A percentile compares a stretch with the other conserved stretches of the same genome.
Evolutionary conservation across 352 stramenopile species (phyloP).

Genomic region (Globisporangium paddicum): DNA sequence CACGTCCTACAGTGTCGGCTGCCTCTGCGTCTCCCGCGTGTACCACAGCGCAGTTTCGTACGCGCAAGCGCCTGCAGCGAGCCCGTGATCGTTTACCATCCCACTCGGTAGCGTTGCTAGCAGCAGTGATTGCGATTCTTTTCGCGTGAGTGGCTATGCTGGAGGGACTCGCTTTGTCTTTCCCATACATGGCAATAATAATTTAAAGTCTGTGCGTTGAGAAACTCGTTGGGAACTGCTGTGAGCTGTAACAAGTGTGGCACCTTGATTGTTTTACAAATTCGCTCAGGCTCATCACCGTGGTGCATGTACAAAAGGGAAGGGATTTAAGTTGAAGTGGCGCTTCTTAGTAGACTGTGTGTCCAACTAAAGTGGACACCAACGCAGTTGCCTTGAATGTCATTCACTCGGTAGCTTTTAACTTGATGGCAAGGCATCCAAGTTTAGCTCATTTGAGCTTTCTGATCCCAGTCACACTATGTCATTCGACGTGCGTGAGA

Average conservation of each 20-base stretch:
- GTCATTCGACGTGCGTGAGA: no score
- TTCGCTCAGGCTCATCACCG: not conserved
- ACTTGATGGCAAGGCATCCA: no score
- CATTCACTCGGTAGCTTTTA: no score
- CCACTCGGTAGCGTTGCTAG: not conserved
- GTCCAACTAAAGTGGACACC: not conserved
- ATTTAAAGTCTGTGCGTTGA: not conserved
- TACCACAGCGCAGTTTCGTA: slow-evolving; percentile 46
- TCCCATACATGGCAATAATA: not conserved
- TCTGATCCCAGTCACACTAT: no score
- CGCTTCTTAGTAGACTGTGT: not conserved
- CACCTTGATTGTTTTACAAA: no score
- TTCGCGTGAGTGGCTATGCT: not conserved
- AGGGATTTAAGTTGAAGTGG: not conserved
- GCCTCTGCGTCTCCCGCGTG: slow-evolving; percentile 49
- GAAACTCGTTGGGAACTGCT: not conserved
- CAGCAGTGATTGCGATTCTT: not conserved
- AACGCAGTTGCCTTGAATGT: not conserved
- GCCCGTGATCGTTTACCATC: not conserved
- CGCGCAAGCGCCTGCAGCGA: slow-evolving; percentile 16
- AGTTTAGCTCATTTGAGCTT: no score
- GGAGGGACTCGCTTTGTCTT: not conserved
- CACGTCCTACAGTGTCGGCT: slow-evolving; percentile 60
- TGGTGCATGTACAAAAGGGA: no score
- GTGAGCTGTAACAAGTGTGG: no score